phyloP scores from a whole-genome alignment of 371 early-diverging fungal species.

The Mortierella sp. region DNA sequence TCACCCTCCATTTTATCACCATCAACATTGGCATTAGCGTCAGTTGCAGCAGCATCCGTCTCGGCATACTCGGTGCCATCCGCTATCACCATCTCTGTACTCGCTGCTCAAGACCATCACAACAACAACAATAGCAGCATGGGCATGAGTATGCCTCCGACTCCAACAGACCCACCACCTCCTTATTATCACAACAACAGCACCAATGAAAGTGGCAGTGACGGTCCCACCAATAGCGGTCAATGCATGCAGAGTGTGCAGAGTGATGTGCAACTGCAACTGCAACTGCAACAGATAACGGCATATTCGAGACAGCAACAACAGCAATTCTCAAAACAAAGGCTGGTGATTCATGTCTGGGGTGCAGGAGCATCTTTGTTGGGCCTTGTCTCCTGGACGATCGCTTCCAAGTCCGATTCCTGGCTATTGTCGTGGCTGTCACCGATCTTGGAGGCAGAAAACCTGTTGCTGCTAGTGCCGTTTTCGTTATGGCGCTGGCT shows the following conservation, averaged over 20 bases:
- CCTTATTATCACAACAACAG: conserved; percentile 17
- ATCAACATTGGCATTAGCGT: neutral
- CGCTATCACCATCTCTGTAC: neutral
- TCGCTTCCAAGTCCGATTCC: neutral
- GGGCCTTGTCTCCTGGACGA: neutral
- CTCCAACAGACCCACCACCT: conserved; percentile 27
- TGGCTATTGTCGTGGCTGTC: neutral
- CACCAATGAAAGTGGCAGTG: conserved; percentile 1
- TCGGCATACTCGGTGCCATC: conserved; percentile 1
- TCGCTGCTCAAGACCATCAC: conserved; percentile 3
- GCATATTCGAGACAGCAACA: neutral
- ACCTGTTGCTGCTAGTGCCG: neutral
- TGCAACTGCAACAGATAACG: neutral
- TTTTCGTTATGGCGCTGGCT: neutral
- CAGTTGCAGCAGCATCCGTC: neutral
- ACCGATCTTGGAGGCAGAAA: neutral
- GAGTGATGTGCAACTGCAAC: neutral
- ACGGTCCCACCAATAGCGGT: neutral
- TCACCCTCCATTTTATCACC: neutral
- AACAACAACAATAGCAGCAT: neutral
- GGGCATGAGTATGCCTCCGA: neutral
- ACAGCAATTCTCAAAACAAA: neutral
- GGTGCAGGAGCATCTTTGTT: conserved; percentile 14
- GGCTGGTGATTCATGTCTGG: neutral
- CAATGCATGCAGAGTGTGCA: neutral